Evolutionary conservation across 176 grass and related monocot species (phyloP), one percentile per base, ranked within the genome.

Genomic region (Avena insularis): DNA sequence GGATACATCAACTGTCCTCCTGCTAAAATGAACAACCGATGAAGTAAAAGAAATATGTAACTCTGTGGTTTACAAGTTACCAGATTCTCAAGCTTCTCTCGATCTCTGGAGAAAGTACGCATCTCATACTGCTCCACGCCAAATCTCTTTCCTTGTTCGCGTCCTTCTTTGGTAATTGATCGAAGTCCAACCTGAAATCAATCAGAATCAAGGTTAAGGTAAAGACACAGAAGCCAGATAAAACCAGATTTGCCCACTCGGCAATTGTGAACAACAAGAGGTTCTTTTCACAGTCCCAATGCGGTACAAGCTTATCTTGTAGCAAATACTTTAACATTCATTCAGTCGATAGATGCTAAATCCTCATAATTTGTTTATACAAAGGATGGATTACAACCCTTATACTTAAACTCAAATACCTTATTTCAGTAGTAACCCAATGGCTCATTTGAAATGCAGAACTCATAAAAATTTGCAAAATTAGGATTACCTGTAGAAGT

Each of bases 101-200:
- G 83, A 43, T 98, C 94, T 75, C 79, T 92, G 19, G 90, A 98
- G 80, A 98, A 98, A 16, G 93, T 98, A 35, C 94, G 87, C 97
- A 98, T 96, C 89, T 98, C 97, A 53, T 93, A 96, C 80, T 98
- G 97, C 64, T 96, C 94, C 33, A 98, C 92, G 15, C 97, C 97
- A 83, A 98, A 98, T 83, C 92, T 88, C 78, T 96, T 98, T 38
- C 94, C 97, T 91, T 98, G 97, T 13, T 98, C 97, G 12, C 92
- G 92, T 27, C 97, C 97, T 93, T 98, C 97, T 65, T 92, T 95
- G 1, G 92, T 96, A 73, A 98, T 98, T 55, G 97, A 98, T 83
- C 97, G 89, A 17, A 98, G 59, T 82, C 94, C 97, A 69, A 96
- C 92, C 96, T 98, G 63, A 78, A 90, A 90, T 40, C 27, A 54